phyloP scores from a whole-genome alignment of 2,329 filamentous ascomycete species.

The Ophiocordyceps camponoti-rufipedis region DNA sequence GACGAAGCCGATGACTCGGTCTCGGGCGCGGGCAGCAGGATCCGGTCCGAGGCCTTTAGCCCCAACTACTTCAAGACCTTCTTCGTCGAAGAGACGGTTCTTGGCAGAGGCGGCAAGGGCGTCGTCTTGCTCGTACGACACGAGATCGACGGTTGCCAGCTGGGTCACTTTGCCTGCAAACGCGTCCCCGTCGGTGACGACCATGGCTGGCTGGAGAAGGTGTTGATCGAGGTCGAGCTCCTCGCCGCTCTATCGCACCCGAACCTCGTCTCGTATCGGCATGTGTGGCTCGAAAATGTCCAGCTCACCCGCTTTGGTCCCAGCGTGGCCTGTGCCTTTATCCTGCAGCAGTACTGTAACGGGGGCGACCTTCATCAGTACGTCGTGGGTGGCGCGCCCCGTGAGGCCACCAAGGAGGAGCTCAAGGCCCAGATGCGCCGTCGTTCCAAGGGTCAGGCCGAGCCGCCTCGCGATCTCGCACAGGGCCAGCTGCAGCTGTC shows the following conservation, averaged over 20 bases:
- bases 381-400: constrained; percentile 49
- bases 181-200: constrained; percentile 90
- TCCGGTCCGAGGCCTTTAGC: constrained; percentile 73
- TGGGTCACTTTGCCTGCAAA: constrained; percentile 93
- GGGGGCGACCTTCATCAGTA: constrained; percentile 78
- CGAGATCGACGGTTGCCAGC: constrained; percentile 69
- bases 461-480: constrained; percentile 35
- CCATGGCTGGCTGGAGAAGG: constrained; percentile 86
- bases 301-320: constrained; percentile 75
- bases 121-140: constrained; percentile 90
- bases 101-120: constrained; percentile 83
- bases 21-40: constrained; percentile 45
- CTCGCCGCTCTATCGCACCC: constrained; percentile 83
- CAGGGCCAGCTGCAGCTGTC: constrained; percentile 26
- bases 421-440: constrained; percentile 77
- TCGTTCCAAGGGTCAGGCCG: constrained; percentile 58
- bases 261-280: constrained; percentile 89
- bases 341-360: constrained; percentile 96
- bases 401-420: constrained; percentile 57
- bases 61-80: constrained; percentile 86
- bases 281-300: constrained; percentile 90
- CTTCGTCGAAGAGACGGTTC: constrained; percentile 72
- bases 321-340: constrained; percentile 85
- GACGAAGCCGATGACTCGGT: constrained; percentile 26
- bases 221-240: constrained; percentile 82